These are phyloP conservation scores for Myxozyma sirexii DNA, from an alignment of 805 yeast species.

Conservation along the genomic window DNA sequence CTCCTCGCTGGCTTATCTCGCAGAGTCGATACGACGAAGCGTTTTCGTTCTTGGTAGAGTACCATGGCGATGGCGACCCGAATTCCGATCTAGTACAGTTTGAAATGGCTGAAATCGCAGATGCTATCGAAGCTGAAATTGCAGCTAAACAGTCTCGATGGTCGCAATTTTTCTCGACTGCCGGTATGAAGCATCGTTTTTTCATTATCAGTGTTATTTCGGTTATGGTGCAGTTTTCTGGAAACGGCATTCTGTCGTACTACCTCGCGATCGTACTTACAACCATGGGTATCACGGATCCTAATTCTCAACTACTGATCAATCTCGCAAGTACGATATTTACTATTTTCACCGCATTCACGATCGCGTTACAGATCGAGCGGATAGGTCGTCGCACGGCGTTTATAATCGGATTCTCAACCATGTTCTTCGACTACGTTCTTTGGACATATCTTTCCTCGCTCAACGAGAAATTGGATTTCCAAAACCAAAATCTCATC, in stretches of 20 bases:
- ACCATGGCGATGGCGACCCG: constrained; percentile 49
- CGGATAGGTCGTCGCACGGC: constrained; percentile 33
- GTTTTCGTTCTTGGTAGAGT: constrained; percentile 46
- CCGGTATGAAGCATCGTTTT: constrained; percentile 50
- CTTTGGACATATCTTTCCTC: constrained; percentile 54
- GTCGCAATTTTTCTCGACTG: constrained; percentile 46
- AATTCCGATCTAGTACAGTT: constrained; percentile 44
- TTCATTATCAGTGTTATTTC: constrained; percentile 44
- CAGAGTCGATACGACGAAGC: constrained; percentile 61
- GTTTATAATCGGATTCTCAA: constrained; percentile 41
- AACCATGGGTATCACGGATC: constrained; percentile 57
- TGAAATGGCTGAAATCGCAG: constrained; percentile 49
- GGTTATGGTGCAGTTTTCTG: constrained; percentile 51
- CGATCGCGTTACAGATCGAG: constrained; percentile 39
- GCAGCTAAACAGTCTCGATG: constrained; percentile 48
- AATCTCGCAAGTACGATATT: constrained; percentile 55
- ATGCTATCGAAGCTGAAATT: constrained; percentile 44
- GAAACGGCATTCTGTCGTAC: constrained; percentile 57
- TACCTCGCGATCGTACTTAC: constrained; percentile 55
- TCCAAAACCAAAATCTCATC: constrained; percentile 25
- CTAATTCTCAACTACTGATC: constrained; percentile 37
- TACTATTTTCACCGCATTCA: constrained; percentile 37
- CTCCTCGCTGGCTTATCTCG: constrained; percentile 71
- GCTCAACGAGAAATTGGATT: constrained; percentile 35
- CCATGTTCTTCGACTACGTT: constrained; percentile 47